Conservation (phyloP, 345 rosid species). For the Kernera saxatilis region DNA sequence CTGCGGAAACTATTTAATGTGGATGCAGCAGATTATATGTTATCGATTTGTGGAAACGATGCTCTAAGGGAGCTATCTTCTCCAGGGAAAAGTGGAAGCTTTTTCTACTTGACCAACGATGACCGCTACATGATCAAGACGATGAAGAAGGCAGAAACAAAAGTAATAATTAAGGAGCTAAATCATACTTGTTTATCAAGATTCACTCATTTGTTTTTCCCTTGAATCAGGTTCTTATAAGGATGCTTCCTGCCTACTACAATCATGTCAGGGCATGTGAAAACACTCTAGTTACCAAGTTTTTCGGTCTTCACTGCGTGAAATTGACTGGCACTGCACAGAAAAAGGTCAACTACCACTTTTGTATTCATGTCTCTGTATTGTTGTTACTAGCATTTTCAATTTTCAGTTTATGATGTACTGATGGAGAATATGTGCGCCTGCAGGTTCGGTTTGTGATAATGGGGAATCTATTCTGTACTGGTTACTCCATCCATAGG, state of each 20-base stretch:
- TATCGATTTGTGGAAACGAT: slow-evolving; percentile 89
- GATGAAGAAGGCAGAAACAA: slow-evolving; percentile 92
- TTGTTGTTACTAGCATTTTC: not conserved
- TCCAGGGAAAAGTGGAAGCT: slow-evolving; percentile 98
- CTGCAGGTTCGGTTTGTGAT: slow-evolving; percentile 81
- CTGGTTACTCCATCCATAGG: slow-evolving; percentile 68
- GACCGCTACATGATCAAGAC: slow-evolving; percentile 98
- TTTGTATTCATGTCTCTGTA: not conserved
- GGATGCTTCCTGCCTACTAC: slow-evolving; percentile 96
- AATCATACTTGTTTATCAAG: not conserved
- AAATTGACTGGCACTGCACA: slow-evolving; percentile 65
- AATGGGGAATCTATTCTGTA: slow-evolving; percentile 92
- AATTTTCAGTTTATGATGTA: not conserved
- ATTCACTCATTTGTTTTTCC: not conserved
- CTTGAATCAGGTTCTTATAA: slow-evolving; percentile 64
- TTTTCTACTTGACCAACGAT: slow-evolving; percentile 87
- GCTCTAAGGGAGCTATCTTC: slow-evolving; percentile 98
- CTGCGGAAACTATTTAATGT: slow-evolving; percentile 83
- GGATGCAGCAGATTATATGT: slow-evolving; percentile 97
- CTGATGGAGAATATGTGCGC: slow-evolving; percentile 16
- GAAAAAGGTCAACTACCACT: slow-evolving; percentile 54
- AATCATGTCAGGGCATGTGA: slow-evolving; percentile 87
- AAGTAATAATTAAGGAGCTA: slow-evolving; percentile 35
- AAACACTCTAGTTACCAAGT: slow-evolving; percentile 89
- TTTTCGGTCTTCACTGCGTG: slow-evolving; percentile 94